phyloP scores from a whole-genome alignment of 108 stramenopile species.

The Phaeodactylum tricornutum region DNA sequence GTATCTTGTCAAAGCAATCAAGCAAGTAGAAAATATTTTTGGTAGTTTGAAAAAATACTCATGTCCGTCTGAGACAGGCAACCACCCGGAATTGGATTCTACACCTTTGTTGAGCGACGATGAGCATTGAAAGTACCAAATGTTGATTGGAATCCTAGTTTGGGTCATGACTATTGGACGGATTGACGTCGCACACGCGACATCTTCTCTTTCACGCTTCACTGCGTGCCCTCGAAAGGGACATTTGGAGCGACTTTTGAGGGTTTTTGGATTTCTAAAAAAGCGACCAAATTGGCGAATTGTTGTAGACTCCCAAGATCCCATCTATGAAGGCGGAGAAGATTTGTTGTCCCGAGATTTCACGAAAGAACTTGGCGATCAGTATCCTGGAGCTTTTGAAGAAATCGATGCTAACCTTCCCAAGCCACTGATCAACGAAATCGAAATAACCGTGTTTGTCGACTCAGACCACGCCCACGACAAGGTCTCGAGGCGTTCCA shows the following conservation, averaged over 20 bases:
- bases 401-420: constrained; percentile 3
- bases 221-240: constrained; percentile 23
- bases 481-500: constrained; percentile 9
- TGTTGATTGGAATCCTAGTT: constrained; percentile 19
- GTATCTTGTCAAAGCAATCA: neutral
- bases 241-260: constrained; percentile 18
- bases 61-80: constrained; percentile 13
- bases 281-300: constrained; percentile 6
- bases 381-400: constrained; percentile 9
- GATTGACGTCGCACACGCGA: constrained; percentile 24
- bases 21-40: neutral
- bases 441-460: constrained; percentile 2
- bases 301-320: constrained; percentile 3
- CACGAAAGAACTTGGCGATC: neutral
- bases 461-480: constrained; percentile 20
- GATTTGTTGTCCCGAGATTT: neutral
- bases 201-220: constrained; percentile 22
- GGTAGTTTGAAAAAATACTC: neutral
- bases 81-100: constrained; percentile 23
- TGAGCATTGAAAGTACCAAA: constrained; percentile 10
- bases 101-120: constrained; percentile 11
- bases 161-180: constrained; percentile 32
- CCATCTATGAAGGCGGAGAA: neutral
- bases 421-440: neutral
- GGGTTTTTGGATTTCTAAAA: constrained; percentile 18